Base-by-base conservation (phyloP, 2,329 filamentous ascomycete species). In the Coniochaeta hoffmannii region DNA sequence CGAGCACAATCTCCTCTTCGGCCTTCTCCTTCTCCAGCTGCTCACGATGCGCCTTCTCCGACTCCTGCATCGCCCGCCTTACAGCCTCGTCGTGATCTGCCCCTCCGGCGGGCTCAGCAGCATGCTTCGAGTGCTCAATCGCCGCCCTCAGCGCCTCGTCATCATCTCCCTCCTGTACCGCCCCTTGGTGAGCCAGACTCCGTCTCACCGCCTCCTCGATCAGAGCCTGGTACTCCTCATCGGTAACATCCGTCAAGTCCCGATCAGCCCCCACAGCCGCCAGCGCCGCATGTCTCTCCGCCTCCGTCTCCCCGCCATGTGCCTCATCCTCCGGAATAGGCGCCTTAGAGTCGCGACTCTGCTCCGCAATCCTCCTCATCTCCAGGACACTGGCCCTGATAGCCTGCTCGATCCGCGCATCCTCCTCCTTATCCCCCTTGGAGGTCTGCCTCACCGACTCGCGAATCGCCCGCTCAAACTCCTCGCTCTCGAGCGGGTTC, bases 1-100 rank as follows among this genome's bases (percentile, higher is more conserved):
- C 87, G 66, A 92, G 68, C 9, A 91, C 81, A 56, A 88, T 83
- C 55, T 90, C 82, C 65, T 92, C 87, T 64, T 91, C 88, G 0
- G 77, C 81, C 64, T 69, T 67, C 34, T 74, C 69, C 4, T 73
- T 70, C 44, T 71, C 69, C 60, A 76, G 62, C 54, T 78, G 69
- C 32, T 75, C 68, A 53, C 69, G 68, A 24, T 80, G 76, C 12
- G 70, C 73, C 8, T 70, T 68, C 60, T 75, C 72, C 0, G 75
- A 79, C 53, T 74, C 75, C 50, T 74, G 73, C 34, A 83, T 69
- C 1, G 74, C 79, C 10, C 69, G 73, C 36, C 72, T 69, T 3
- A 83, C 62, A 53, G 78, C 69, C 50, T 75, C 68, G 26, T 80
- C 76, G 4, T 73, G 72, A 0, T 69, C 61, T 9, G 50, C 70